phyloP scores from a whole-genome alignment of 805 yeast genomes.

The Hagleromyces aurorensis region DNA sequence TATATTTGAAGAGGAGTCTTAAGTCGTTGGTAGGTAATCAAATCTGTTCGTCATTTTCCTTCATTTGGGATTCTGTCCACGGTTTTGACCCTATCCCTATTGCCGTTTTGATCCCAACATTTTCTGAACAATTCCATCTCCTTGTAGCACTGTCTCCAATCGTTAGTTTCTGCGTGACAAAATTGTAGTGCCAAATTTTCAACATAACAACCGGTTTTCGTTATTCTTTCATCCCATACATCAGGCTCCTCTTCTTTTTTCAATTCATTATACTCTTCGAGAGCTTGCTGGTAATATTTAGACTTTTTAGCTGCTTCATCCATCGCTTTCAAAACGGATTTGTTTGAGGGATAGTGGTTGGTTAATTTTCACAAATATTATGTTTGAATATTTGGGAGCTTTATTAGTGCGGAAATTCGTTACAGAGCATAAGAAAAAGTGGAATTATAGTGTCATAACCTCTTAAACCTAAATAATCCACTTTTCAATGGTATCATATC shows the following conservation, averaged over 20 bases:
- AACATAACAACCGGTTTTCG: conserved; percentile 64
- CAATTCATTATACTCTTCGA: conserved; percentile 25
- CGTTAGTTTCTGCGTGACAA: conserved; percentile 75
- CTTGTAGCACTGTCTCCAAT: conserved; percentile 65
- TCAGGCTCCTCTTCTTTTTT: conserved; percentile 57
- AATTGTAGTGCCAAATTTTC: conserved; percentile 64
- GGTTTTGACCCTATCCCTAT: conserved; percentile 38
- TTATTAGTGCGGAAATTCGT: too few relatives aligned
- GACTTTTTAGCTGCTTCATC: conserved; percentile 7
- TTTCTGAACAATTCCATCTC: conserved; percentile 58
- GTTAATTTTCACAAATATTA: too few relatives aligned
- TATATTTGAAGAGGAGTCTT: too few relatives aligned
- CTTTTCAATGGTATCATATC: too few relatives aligned
- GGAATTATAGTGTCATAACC: too few relatives aligned
- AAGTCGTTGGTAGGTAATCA: too few relatives aligned
- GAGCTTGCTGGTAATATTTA: conserved; percentile 24
- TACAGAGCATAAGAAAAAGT: too few relatives aligned
- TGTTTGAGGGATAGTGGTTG: too few relatives aligned
- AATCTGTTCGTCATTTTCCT: background rate
- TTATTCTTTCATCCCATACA: conserved; percentile 70
- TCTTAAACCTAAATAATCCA: too few relatives aligned
- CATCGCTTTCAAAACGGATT: background rate
- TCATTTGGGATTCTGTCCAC: conserved; percentile 17
- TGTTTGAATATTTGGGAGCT: too few relatives aligned
- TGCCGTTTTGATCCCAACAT: conserved; percentile 56